Evolutionary conservation across 176 grass and related monocot genomes (phyloP), one percentile per base, ranked within the genome.

Genomic region (Stipa capillata): DNA sequence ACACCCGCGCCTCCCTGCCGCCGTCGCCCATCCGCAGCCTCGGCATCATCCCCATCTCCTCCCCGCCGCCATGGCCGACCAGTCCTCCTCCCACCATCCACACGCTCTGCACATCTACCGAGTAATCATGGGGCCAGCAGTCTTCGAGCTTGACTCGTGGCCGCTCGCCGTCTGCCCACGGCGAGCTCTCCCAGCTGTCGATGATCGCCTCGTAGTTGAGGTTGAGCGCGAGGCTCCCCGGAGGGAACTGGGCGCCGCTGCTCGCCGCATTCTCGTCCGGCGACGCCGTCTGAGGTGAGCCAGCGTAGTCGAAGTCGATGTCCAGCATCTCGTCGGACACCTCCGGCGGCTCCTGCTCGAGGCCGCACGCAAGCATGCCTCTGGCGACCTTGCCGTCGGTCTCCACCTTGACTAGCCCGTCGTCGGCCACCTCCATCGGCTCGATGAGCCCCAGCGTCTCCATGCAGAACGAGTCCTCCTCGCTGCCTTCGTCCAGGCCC

Each of bases 171-270:
- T 69, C 83, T 2, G 95, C 92, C 83, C 90, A 98, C 37, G 95
- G 92, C n/a, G 95, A 98, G 43, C 20, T 79, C 2, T 55, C 80
- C 92, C 95, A 94, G 40, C 82, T 88, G 58, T 76, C 80, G 65
- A 97, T 94, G 83, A 97, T 84, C 3, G 83, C 85, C 68, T 97
- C 95, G 54, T 97, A 94, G 79, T 97, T 76, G 63, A 97, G 92
- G 20, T 83, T 90, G 36, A 97, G 81, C 2, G 79, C 65, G 49
- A 91, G 84, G 33, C 55, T 87, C 52, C 73, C 71, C 36, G 83
- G 77, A 5, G 66, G 11, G 31, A 72, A 43, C 56, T 56, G 78
- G 1, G 41, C 31, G 3, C 72, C 41, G 59, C 61, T 79, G 51
- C 63, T 68, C 6, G 8, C 74, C 1, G 41, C 47, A 57, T 72